Conservation (phyloP, 2,329 filamentous ascomycete species). For the Elsinoe batatas region DNA sequence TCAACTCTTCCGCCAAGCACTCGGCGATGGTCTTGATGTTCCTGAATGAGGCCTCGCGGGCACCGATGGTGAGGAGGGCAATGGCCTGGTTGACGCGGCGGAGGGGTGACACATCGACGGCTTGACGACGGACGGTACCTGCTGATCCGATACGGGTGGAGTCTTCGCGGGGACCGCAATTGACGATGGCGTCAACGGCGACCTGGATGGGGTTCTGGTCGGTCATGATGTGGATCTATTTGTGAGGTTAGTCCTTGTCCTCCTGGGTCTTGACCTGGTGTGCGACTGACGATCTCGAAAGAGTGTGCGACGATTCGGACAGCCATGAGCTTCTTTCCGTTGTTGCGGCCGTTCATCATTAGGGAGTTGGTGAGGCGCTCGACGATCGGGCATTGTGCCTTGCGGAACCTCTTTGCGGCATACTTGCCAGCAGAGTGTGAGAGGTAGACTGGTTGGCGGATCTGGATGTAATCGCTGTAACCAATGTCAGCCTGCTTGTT, state of each 20-base stretch:
- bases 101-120: constrained; percentile 98
- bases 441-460: constrained; percentile 97
- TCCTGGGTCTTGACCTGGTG: constrained; percentile 4
- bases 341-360: constrained; percentile 99
- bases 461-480: constrained; percentile 96
- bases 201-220: constrained; percentile 99
- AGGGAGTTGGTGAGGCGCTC: constrained; percentile 99
- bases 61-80: constrained; percentile 95
- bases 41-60: constrained; percentile 97
- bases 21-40: constrained; percentile 99
- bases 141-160: constrained; percentile 98
- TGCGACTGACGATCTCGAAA: constrained; percentile 89
- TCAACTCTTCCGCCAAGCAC: constrained; percentile 99
- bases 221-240: constrained; percentile 99
- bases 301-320: constrained; percentile 97
- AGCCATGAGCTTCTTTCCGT: constrained; percentile 99
- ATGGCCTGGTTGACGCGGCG: constrained; percentile 99
- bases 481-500: constrained; percentile 16
- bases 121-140: constrained; percentile 99
- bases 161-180: constrained; percentile 99
- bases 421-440: constrained; percentile 98
- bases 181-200: constrained; percentile 98
- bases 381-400: constrained; percentile 99
- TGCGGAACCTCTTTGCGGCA: constrained; percentile 99
- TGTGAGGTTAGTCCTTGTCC: constrained; percentile 8